Evolutionary conservation across 345 rosid species (phyloP).

Genomic region (Geranium brycei): DNA sequence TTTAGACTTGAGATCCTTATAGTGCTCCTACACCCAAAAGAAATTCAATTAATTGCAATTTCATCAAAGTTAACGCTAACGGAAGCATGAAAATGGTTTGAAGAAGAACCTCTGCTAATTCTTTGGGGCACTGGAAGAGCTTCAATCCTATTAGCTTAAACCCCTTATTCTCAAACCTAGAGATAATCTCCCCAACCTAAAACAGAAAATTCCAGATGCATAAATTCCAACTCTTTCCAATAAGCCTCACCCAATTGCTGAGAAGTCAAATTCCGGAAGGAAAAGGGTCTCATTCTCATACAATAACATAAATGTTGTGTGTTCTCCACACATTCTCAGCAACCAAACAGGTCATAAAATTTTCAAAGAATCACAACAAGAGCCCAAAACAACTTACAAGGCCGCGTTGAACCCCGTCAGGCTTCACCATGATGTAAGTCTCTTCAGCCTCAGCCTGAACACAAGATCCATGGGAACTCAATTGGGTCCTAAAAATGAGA

Average conservation of each 20-base stretch:
- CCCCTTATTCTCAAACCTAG: constrained; percentile 93
- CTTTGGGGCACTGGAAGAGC: constrained; percentile 73
- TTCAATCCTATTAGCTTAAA: constrained; percentile 72
- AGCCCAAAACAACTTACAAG: constrained; percentile 39
- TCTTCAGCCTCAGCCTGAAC: constrained; percentile 66
- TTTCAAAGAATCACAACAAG: not conserved
- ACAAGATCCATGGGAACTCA: constrained; percentile 1
- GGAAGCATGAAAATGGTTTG: not conserved
- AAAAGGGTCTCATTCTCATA: too few relatives aligned
- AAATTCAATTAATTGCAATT: not conserved
- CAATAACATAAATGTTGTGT: too few relatives aligned
- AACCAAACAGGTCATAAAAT: not conserved
- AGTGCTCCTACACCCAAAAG: constrained; percentile 54
- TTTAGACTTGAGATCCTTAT: constrained; percentile 74
- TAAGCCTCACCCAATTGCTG: not conserved
- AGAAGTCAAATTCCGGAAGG: not conserved
- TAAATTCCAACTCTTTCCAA: constrained; percentile 3
- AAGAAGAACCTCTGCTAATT: constrained; percentile 73
- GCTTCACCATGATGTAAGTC: constrained; percentile 88
- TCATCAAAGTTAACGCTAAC: not conserved
- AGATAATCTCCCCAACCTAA: constrained; percentile 91
- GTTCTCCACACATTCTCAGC: not conserved
- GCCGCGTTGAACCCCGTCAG: constrained; percentile 88
- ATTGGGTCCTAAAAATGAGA: not conserved
- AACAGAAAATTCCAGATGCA: constrained; percentile 7